These are phyloP conservation scores for Fomitopsis palustris DNA, from an alignment of 1,284 basidiomycete species.

Conservation along the genomic window DNA sequence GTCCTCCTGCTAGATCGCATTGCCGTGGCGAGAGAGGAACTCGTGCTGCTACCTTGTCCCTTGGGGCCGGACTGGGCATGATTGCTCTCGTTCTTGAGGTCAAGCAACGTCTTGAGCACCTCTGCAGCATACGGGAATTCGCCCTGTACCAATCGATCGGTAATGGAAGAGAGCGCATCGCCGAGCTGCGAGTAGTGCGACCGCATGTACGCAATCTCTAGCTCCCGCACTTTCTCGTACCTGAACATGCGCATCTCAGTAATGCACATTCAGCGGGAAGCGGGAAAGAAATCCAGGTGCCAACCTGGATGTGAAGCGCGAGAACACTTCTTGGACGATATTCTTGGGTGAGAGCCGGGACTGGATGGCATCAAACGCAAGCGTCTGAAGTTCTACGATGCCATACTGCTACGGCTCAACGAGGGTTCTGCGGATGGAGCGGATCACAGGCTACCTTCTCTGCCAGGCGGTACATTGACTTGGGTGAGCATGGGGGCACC, in stretches of 20 bases:
- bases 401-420: conserved; percentile 7
- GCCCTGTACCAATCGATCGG: conserved; percentile 12
- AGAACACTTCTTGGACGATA: conserved; percentile 20
- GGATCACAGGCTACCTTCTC: conserved; percentile 13
- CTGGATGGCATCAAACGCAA: conserved; percentile 13
- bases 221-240: conserved; percentile 16
- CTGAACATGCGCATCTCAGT: not conserved
- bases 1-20: not conserved
- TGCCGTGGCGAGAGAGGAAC: not conserved
- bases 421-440: not conserved
- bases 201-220: conserved; percentile 16
- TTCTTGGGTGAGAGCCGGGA: conserved; percentile 11
- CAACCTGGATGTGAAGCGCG: conserved; percentile 16
- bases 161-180: conserved; percentile 3
- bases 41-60: not conserved
- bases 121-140: conserved; percentile 13
- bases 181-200: conserved; percentile 10
- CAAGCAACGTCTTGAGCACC: conserved; percentile 16
- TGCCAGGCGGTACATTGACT: conserved; percentile 24
- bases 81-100: conserved; percentile 3
- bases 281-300: conserved; percentile 4
- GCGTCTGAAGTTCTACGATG: conserved; percentile 11
- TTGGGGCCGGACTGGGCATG: not conserved
- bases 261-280: not conserved
- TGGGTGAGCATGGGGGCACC: conserved; percentile 22